phyloP scores from a whole-genome alignment of 2,329 filamentous ascomycete genomes.

The Aspergillus tanneri region DNA sequence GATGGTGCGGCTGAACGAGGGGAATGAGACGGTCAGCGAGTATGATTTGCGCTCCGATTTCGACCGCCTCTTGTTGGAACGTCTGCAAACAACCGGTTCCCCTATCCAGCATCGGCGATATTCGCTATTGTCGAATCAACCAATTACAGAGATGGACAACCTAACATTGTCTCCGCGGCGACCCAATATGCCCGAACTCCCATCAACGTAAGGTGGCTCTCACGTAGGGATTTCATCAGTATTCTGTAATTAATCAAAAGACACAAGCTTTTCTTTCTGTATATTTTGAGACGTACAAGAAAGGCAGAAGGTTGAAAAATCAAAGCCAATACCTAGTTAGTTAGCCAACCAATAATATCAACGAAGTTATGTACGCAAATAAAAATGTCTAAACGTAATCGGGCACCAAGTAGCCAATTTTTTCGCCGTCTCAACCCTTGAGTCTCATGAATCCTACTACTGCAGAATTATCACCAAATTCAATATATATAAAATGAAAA shows the following conservation, averaged over 20 bases:
- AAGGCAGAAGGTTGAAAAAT: background rate
- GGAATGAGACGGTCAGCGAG: slow-evolving; percentile 28
- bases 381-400: no score
- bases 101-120: slow-evolving; percentile 14
- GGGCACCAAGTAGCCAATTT: no score
- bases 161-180: slow-evolving; percentile 7
- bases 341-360: no score
- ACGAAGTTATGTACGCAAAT: no score
- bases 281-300: background rate
- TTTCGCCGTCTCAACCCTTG: no score
- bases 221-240: no score
- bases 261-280: background rate
- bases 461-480: no score
- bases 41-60: slow-evolving; percentile 35
- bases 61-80: slow-evolving; percentile 27
- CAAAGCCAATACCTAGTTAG: no score
- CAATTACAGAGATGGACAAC: slow-evolving; percentile 15
- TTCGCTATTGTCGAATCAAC: slow-evolving; percentile 16
- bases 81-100: slow-evolving; percentile 12
- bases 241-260: slow-evolving; percentile 2
- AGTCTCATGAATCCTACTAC: no score
- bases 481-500: no score
- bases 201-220: slow-evolving; percentile 8
- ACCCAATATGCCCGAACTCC: slow-evolving; percentile 20
- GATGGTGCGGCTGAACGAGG: slow-evolving; percentile 25